Percentiles rank a stretch among this genome's conserved stretches.
phyloP scores from a whole-genome alignment of 345 rosid genomes.

The Atalantia buxifolia region DNA sequence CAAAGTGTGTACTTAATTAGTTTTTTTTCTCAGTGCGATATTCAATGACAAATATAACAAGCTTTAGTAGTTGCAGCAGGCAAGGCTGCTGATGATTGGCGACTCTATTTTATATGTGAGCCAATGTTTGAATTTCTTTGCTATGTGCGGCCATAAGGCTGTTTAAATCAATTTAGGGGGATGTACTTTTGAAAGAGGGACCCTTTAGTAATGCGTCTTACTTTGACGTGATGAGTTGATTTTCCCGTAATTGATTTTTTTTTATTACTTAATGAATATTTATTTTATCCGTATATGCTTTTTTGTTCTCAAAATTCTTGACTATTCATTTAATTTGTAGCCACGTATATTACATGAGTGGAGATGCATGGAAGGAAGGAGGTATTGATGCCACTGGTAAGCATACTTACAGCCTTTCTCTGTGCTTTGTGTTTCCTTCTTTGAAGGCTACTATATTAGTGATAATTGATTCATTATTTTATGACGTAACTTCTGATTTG shows the following conservation, averaged over 20 bases:
- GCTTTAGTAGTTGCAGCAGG: too few species aligned
- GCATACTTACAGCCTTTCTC: conserved; percentile 14
- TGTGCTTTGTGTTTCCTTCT: not conserved
- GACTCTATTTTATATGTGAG: not conserved
- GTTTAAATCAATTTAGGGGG: not conserved
- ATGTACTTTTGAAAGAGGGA: not conserved
- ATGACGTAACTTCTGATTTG: not conserved
- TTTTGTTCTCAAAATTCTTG: conserved; percentile 27
- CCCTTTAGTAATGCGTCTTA: not conserved
- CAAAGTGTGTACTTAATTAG: not conserved
- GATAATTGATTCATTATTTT: not conserved
- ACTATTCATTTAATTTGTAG: conserved; percentile 46
- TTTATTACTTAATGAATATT: not conserved
- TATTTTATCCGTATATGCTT: not conserved
- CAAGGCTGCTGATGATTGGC: not conserved
- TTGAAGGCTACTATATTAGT: not conserved
- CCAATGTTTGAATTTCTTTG: not conserved
- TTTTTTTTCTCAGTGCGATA: too few species aligned
- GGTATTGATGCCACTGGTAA: conserved; percentile 97
- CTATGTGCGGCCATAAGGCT: not conserved
- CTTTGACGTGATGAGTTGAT: not conserved
- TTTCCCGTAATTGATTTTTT: not conserved
- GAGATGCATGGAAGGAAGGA: conserved; percentile 99
- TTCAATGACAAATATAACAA: too few species aligned
- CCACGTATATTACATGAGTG: conserved; percentile 97